Conservation (phyloP, 2,329 filamentous ascomycete genomes). For the Xylaria arbuscula region DNA sequence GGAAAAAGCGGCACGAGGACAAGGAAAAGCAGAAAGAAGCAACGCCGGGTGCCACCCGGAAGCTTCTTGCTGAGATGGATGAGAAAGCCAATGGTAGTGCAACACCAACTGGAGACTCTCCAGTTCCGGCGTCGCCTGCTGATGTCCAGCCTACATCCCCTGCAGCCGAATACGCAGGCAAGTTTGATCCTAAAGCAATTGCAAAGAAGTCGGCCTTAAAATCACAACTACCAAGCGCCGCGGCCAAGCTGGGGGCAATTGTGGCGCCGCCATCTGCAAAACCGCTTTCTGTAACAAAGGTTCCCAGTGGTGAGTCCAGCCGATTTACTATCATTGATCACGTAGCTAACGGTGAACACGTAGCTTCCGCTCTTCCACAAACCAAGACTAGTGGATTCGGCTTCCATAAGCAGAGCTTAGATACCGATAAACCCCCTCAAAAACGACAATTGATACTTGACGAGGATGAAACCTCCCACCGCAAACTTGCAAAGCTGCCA, state of each 20-base stretch:
- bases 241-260: constrained; percentile 64
- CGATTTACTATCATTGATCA: constrained; percentile 7
- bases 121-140: constrained; percentile 63
- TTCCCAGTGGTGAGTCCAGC: constrained; percentile 52
- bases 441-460: constrained; percentile 86
- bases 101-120: constrained; percentile 61
- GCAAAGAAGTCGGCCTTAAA: constrained; percentile 77
- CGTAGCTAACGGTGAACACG: constrained; percentile 42
- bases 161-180: constrained; percentile 74
- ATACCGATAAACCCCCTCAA: constrained; percentile 72
- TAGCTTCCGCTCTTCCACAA: constrained; percentile 70
- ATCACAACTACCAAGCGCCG: constrained; percentile 65
- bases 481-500: constrained; percentile 91
- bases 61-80: constrained; percentile 78
- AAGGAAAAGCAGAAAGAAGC: constrained; percentile 79
- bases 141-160: constrained; percentile 61
- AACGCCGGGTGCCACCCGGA: constrained; percentile 72
- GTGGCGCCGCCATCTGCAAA: constrained; percentile 54
- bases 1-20: constrained; percentile 90
- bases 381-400: constrained; percentile 87
- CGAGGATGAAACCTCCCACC: constrained; percentile 86
- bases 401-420: constrained; percentile 74
- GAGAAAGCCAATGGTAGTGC: constrained; percentile 69
- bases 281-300: constrained; percentile 47
- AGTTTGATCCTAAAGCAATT: constrained; percentile 88